Evolutionary conservation across 768 basidiomycete species (phyloP).

Genomic region (Collybiopsis confluens): DNA sequence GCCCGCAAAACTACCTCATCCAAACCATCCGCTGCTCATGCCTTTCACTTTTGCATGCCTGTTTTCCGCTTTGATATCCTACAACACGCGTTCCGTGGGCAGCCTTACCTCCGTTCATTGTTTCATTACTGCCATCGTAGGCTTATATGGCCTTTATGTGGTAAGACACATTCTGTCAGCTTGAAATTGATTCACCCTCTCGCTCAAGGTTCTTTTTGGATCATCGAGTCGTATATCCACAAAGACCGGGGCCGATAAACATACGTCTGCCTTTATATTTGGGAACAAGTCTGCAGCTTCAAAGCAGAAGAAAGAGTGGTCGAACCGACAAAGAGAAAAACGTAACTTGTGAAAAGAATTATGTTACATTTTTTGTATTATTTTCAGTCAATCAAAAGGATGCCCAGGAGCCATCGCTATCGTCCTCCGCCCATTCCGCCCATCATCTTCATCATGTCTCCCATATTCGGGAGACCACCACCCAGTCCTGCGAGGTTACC

Average conservation of each 20-base stretch:
- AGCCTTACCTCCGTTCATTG: constrained; percentile 50
- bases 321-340: constrained; percentile 29
- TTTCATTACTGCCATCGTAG: constrained; percentile 45
- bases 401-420: constrained; percentile 12
- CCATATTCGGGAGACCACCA: constrained; percentile 60
- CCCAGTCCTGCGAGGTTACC: constrained; percentile 54
- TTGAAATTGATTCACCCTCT: neutral
- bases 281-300: constrained; percentile 69
- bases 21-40: constrained; percentile 57
- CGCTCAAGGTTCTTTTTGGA: constrained; percentile 54
- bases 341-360: constrained; percentile 13
- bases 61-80: constrained; percentile 60
- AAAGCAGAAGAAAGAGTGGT: constrained; percentile 55
- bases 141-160: constrained; percentile 68
- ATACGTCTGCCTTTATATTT: constrained; percentile 76
- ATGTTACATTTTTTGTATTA: no score
- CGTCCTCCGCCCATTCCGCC: constrained; percentile 35
- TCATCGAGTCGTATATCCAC: constrained; percentile 53
- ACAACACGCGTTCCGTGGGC: constrained; percentile 56
- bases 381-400: neutral
- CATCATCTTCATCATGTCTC: constrained; percentile 84
- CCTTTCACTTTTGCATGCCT: constrained; percentile 53
- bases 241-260: constrained; percentile 79
- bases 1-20: constrained; percentile 19
- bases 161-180: constrained; percentile 35